Evolutionary conservation across 495 filamentous ascomycete genomes (phyloP).

Genomic region (Penicillium lividum): DNA sequence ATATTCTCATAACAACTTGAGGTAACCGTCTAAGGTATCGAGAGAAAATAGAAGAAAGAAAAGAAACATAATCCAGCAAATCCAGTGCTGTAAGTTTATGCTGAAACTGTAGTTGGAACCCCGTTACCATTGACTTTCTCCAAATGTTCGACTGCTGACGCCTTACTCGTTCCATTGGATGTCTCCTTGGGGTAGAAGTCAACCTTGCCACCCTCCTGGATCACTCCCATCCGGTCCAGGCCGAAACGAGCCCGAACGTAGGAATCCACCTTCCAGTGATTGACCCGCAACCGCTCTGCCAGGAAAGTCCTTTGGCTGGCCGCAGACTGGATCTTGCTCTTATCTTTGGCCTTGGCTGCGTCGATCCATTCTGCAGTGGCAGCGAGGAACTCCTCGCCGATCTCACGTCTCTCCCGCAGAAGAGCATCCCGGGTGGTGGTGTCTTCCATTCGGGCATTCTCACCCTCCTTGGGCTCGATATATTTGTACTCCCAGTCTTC

Average conservation of each 20-base stretch:
- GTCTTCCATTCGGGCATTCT: slow-evolving; percentile 73
- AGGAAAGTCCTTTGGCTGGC: slow-evolving; percentile 59
- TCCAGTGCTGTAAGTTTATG: neutral
- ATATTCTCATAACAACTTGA: slow-evolving; percentile 8
- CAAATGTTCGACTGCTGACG: slow-evolving; percentile 32
- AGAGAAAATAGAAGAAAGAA: neutral
- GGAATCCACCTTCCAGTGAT: slow-evolving; percentile 82
- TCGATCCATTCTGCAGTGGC: slow-evolving; percentile 70
- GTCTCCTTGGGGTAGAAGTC: slow-evolving; percentile 58
- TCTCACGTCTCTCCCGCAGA: slow-evolving; percentile 53
- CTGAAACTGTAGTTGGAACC: slow-evolving; percentile 1
- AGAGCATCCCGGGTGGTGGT: slow-evolving; percentile 59
- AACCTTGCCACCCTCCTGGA: slow-evolving; percentile 62
- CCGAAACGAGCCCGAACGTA: slow-evolving; percentile 68
- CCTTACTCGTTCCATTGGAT: slow-evolving; percentile 20
- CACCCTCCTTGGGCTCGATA: slow-evolving; percentile 68
- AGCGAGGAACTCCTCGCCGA: slow-evolving; percentile 68
- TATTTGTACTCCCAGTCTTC: slow-evolving; percentile 83
- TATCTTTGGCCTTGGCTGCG: slow-evolving; percentile 39
- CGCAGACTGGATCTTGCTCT: slow-evolving; percentile 39
- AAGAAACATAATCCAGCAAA: slow-evolving; percentile 1
- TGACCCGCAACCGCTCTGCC: slow-evolving; percentile 60
- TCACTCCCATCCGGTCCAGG: slow-evolving; percentile 71
- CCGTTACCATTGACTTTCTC: slow-evolving; percentile 21
- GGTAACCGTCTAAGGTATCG: slow-evolving; percentile 9